Conservation (phyloP, 345 rosid genomes). For the thale cress (Arabidopsis thaliana) region DNA sequence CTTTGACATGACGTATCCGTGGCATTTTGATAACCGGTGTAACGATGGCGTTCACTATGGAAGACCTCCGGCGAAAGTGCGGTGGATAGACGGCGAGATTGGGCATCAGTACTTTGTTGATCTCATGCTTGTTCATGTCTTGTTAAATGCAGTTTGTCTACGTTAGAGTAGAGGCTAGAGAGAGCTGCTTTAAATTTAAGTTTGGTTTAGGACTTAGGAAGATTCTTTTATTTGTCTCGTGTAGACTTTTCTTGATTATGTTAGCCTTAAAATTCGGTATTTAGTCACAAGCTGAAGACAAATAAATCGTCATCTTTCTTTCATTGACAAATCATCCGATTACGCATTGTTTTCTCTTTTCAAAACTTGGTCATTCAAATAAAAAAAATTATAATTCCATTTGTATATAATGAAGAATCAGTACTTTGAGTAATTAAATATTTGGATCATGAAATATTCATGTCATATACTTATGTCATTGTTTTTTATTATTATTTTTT, state of each 20-base stretch:
- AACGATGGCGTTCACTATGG: slow-evolving; percentile 94
- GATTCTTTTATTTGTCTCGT: slow-evolving; percentile 23
- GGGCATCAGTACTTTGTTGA: slow-evolving; percentile 97
- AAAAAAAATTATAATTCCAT: too few relatives aligned
- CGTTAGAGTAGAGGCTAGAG: slow-evolving; percentile 20
- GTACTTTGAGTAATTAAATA: too few relatives aligned
- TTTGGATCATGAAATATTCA: too few relatives aligned
- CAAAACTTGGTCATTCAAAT: too few relatives aligned
- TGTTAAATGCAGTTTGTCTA: slow-evolving; percentile 72
- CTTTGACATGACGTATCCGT: slow-evolving; percentile 86
- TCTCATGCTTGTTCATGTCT: slow-evolving; percentile 80
- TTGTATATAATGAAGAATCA: too few relatives aligned
- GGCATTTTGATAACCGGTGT: slow-evolving; percentile 92
- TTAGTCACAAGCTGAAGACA: neutral
- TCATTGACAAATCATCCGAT: neutral
- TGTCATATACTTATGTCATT: too few relatives aligned
- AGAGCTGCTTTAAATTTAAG: too few relatives aligned
- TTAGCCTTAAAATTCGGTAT: neutral
- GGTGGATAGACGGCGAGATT: slow-evolving; percentile 86
- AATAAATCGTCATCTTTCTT: too few relatives aligned
- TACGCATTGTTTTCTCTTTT: neutral
- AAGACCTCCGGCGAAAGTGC: slow-evolving; percentile 71
- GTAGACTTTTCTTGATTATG: slow-evolving; percentile 3
- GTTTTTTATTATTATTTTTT: too few relatives aligned
- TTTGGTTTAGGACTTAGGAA: slow-evolving; percentile 3